Conservation (phyloP, 179 eudicot species). For the Gypsophila paniculata region DNA sequence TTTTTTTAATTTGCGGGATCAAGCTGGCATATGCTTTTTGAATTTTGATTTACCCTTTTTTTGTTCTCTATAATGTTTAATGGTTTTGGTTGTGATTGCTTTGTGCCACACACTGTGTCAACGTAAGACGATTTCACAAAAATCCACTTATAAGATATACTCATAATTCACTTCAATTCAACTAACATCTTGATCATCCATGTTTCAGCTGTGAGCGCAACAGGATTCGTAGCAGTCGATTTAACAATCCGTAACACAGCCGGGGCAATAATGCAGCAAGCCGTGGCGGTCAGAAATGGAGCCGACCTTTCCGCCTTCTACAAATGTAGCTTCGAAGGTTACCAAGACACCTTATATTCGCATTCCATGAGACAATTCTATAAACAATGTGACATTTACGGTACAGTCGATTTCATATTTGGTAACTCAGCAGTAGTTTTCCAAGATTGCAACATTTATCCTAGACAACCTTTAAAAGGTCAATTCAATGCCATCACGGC, state of each 20-base stretch:
- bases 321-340: conserved; percentile 50
- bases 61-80: too few relatives aligned
- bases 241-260: conserved; percentile 51
- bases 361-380: conserved; percentile 54
- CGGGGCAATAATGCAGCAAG: conserved; percentile 45
- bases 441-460: conserved; percentile 39
- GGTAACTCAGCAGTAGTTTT: conserved; percentile 48
- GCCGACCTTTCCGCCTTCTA: conserved; percentile 47
- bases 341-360: conserved; percentile 53
- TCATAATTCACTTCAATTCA: too few relatives aligned
- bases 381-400: conserved; percentile 42
- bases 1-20: too few relatives aligned
- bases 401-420: conserved; percentile 52
- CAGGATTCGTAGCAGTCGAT: conserved; percentile 44
- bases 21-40: too few relatives aligned
- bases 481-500: conserved; percentile 52
- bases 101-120: too few relatives aligned
- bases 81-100: too few relatives aligned
- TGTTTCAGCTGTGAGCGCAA: conserved; percentile 37
- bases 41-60: too few relatives aligned
- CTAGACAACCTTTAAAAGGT: conserved; percentile 36
- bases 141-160: too few relatives aligned
- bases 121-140: too few relatives aligned
- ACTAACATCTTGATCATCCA: background rate
- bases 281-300: conserved; percentile 50